Conservation (phyloP, 805 yeast species). For the Ogataea zsoltii region DNA sequence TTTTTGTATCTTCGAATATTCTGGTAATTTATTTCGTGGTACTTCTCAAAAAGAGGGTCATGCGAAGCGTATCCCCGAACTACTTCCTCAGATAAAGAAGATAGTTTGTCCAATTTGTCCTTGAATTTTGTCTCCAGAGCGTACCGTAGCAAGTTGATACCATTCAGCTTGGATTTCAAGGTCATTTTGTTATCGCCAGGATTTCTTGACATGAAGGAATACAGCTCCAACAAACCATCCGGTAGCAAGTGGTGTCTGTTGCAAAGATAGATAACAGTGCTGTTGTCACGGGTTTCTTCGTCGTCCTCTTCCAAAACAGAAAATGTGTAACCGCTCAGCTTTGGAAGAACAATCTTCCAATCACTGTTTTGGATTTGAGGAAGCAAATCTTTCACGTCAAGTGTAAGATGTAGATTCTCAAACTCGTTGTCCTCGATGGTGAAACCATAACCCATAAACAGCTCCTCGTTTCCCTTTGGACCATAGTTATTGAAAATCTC, state of each 20-base stretch:
- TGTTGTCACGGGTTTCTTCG: not conserved
- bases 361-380: slow-evolving; percentile 5
- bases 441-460: slow-evolving; percentile 83
- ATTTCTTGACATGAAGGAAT: slow-evolving; percentile 52
- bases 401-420: slow-evolving; percentile 59
- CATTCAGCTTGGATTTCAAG: slow-evolving; percentile 58
- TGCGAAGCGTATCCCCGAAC: not conserved
- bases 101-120: slow-evolving; percentile 20
- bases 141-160: slow-evolving; percentile 53
- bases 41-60: slow-evolving; percentile 3
- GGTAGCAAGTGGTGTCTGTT: slow-evolving; percentile 39
- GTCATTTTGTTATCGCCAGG: slow-evolving; percentile 47
- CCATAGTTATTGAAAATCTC: slow-evolving; percentile 85
- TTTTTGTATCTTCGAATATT: slow-evolving; percentile 38
- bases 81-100: slow-evolving; percentile 5
- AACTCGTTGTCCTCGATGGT: slow-evolving; percentile 54
- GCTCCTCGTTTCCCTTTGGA: slow-evolving; percentile 81
- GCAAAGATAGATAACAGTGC: slow-evolving; percentile 26
- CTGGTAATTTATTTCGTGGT: slow-evolving; percentile 12
- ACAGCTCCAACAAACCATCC: slow-evolving; percentile 48
- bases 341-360: slow-evolving; percentile 30
- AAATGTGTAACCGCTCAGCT: slow-evolving; percentile 30
- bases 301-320: slow-evolving; percentile 16
- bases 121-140: slow-evolving; percentile 52
- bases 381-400: slow-evolving; percentile 44